Conservation (phyloP, 805 yeast species). For the Lachancea thermotolerans region DNA sequence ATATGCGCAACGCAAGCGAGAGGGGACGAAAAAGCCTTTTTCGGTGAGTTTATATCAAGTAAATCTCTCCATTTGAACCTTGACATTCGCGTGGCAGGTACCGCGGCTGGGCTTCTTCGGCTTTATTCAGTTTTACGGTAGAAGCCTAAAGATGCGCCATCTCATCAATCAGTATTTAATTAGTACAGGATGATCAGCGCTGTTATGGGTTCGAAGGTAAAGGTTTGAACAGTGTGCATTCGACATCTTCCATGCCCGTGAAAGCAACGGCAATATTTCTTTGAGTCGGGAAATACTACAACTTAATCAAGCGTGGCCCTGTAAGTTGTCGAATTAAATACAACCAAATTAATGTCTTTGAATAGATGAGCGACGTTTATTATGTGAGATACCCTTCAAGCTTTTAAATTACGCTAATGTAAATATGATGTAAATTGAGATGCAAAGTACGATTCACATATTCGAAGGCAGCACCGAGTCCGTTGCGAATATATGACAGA, state of each 20-base stretch:
- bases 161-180: not conserved
- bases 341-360: no score
- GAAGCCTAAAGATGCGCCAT: not conserved
- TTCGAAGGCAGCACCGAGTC: not conserved
- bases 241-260: no score
- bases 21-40: slow-evolving; percentile 53
- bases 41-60: slow-evolving; percentile 39
- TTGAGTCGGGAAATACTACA: no score
- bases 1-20: slow-evolving; percentile 76
- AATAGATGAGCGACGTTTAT: no score
- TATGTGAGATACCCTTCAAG: no score
- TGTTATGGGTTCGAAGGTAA: no score
- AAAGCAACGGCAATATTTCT: no score
- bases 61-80: slow-evolving; percentile 45
- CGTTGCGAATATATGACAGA: not conserved
- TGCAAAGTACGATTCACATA: slow-evolving; percentile 1
- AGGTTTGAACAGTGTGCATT: no score
- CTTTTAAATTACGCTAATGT: not conserved
- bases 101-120: not conserved
- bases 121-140: not conserved
- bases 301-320: no score
- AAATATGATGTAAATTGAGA: slow-evolving; percentile 1
- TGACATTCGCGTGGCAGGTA: slow-evolving; percentile 28
- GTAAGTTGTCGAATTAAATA: no score
- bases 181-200: not conserved